A percentile compares a stretch with the other conserved stretches of the same genome.
Evolutionary conservation across 768 basidiomycete species (phyloP).

Genomic region (Lactifluus subvellereus): DNA sequence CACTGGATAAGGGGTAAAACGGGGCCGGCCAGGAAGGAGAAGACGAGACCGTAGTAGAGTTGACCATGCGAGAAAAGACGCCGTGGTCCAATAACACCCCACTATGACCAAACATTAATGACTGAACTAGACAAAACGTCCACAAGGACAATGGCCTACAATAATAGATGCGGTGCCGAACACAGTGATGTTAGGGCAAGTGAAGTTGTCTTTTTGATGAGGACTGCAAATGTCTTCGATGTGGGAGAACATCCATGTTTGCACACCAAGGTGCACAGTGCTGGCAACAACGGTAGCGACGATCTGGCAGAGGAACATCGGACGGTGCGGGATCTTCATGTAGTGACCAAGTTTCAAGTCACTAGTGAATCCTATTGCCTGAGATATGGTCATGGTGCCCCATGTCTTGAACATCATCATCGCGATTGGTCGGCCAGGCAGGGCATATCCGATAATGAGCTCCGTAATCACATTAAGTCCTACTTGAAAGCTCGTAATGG

Average conservation of each 20-base stretch:
- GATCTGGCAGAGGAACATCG: constrained; percentile 70
- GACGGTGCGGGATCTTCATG: constrained; percentile 67
- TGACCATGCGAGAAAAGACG: constrained; percentile 27
- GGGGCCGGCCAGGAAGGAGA: constrained; percentile 72
- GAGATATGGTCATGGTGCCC: constrained; percentile 64
- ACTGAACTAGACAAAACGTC: background rate
- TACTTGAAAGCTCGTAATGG: constrained; percentile 72
- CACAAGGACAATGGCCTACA: constrained; percentile 32
- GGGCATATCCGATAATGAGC: constrained; percentile 70
- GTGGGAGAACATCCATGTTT: constrained; percentile 71
- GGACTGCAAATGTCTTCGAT: constrained; percentile 54
- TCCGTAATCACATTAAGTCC: constrained; percentile 76
- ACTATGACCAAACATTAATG: constrained; percentile 7
- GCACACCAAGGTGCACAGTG: constrained; percentile 70
- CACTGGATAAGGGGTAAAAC: constrained; percentile 53
- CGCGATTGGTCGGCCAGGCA: constrained; percentile 72
- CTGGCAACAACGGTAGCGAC: constrained; percentile 62
- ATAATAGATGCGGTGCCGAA: constrained; percentile 78
- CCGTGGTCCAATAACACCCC: constrained; percentile 71
- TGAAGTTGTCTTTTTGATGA: constrained; percentile 55
- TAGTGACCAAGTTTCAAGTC: constrained; percentile 74
- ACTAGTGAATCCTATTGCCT: constrained; percentile 62
- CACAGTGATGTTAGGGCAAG: constrained; percentile 61
- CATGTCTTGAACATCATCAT: constrained; percentile 87
- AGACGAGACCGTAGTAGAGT: constrained; percentile 36